Evolutionary conservation across 2,329 filamentous ascomycete genomes (phyloP), one percentile per base, ranked within the genome.

Genomic region (Trichoderma gracile): DNA sequence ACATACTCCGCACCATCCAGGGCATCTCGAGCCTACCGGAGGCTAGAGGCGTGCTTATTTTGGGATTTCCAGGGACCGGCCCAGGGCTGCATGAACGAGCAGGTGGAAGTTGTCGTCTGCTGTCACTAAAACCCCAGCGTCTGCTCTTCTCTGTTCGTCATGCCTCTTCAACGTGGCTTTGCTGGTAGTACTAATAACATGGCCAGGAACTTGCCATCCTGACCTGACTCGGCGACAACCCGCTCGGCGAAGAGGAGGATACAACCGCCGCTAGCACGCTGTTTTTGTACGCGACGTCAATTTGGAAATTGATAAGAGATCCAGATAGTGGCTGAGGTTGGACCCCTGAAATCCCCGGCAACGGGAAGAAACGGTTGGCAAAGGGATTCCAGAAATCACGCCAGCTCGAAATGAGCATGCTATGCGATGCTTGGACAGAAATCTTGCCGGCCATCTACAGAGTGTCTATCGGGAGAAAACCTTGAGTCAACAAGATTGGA

Each of bases 1-100:
- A 33, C 30, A 10, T 2, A 19, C 49, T 62, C 59, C 59, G 49
- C 47, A 45, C 59, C 59, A 62, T 53, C 40, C 47, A 23, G 19
- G 33, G 21, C 53, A 33, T 46, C 58, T 46, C 47, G 5, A 53
- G 49, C 49, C 38, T 62, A 54, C 50, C 15, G 40, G 49, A 54
- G 33, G 59, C 59, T 46, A 62, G 40, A 62, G 33, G 49, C 38
- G 40, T 62, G 59, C 59, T 54, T 62, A 54, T 62, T 62, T 54
- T 54, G 59, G 58, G 25, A 53, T 25, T 19, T 54, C 33, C 59
- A 62, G 59, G 59, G 59, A 62, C 49, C 40, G 12, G 49, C 40
- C 47, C 25, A 38, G 59, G 58, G 23, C 9, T 19, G 58, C 40
- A 54, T 46, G 33, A 38, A 27, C 49, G 19, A 38, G 47, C 49